Evolutionary conservation across 306 rosid species (phyloP).

Genomic region (Begonia masoniana): DNA sequence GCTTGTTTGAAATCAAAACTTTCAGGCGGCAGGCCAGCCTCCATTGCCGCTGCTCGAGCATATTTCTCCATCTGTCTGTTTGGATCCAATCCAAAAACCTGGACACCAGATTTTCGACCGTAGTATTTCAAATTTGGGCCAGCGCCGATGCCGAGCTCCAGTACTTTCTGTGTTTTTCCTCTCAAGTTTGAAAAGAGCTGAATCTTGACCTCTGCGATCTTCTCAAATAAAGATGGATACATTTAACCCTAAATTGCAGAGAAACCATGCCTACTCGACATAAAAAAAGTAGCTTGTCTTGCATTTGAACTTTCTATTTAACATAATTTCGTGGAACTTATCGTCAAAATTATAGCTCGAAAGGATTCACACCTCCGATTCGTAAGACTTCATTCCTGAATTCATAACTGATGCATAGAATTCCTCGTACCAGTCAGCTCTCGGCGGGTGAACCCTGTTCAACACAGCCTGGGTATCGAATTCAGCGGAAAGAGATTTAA

Average conservation of each 20-base stretch:
- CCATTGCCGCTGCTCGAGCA: constrained; percentile 46
- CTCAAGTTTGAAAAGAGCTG: constrained; percentile 42
- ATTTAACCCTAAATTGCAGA: neutral
- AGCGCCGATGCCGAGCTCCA: constrained; percentile 84
- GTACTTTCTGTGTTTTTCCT: constrained; percentile 52
- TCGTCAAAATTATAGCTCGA: no score
- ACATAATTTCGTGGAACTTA: no score
- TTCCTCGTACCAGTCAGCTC: constrained; percentile 79
- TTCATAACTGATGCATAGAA: constrained; percentile 47
- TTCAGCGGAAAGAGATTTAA: no score
- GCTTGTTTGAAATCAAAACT: constrained; percentile 71
- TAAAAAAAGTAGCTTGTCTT: no score
- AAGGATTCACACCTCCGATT: constrained; percentile 44
- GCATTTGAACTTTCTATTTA: no score
- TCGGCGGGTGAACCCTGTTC: constrained; percentile 53
- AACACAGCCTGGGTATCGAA: constrained; percentile 23
- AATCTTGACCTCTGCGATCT: constrained; percentile 73
- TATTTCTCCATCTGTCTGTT: constrained; percentile 71
- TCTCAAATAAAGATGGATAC: constrained; percentile 12
- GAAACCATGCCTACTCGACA: neutral
- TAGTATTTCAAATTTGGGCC: constrained; percentile 78
- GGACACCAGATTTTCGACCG: constrained; percentile 28
- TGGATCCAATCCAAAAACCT: constrained; percentile 74
- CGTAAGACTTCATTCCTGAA: constrained; percentile 33
- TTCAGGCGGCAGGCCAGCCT: constrained; percentile 45